These are phyloP conservation scores for Anthracocystis walkeri DNA, from an alignment of 1,284 basidiomycete species.

Conservation along the genomic window DNA sequence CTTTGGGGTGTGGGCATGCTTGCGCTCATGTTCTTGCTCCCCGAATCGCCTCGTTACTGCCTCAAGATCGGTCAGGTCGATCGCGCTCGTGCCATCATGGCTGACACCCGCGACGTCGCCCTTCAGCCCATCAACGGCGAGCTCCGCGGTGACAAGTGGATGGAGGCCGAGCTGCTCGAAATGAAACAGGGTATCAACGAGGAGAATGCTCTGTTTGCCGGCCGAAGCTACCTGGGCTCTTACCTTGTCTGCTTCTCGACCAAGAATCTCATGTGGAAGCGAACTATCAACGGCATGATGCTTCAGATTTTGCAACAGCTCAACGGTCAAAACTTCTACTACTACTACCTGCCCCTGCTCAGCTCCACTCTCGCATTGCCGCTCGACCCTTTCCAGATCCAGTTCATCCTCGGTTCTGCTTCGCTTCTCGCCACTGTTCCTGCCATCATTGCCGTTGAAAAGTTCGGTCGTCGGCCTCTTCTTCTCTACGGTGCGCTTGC, in stretches of 20 bases:
- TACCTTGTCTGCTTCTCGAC: conserved; percentile 77
- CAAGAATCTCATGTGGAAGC: conserved; percentile 76
- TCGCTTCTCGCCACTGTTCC: conserved; percentile 66
- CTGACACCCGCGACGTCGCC: conserved; percentile 73
- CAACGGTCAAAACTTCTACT: conserved; percentile 82
- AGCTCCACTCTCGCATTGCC: conserved; percentile 80
- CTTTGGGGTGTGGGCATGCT: conserved; percentile 71
- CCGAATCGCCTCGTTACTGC: conserved; percentile 84
- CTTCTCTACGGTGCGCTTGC: conserved; percentile 71
- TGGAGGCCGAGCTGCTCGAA: conserved; percentile 73
- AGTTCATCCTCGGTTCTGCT: conserved; percentile 69
- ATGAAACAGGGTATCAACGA: conserved; percentile 76
- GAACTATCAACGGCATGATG: conserved; percentile 78
- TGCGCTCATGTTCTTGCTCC: conserved; percentile 72
- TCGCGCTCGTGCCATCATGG: conserved; percentile 76
- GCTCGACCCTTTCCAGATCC: conserved; percentile 76
- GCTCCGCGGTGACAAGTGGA: conserved; percentile 75
- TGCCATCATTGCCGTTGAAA: conserved; percentile 66
- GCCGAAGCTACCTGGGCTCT: conserved; percentile 77
- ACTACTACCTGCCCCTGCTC: conserved; percentile 79
- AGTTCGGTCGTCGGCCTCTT: conserved; percentile 71
- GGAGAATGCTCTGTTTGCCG: conserved; percentile 73
- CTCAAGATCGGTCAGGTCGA: conserved; percentile 78
- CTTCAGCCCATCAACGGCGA: conserved; percentile 76
- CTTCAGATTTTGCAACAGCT: conserved; percentile 82